Conservation (phyloP, 768 basidiomycete species). For the Boletellus ananiceps region DNA sequence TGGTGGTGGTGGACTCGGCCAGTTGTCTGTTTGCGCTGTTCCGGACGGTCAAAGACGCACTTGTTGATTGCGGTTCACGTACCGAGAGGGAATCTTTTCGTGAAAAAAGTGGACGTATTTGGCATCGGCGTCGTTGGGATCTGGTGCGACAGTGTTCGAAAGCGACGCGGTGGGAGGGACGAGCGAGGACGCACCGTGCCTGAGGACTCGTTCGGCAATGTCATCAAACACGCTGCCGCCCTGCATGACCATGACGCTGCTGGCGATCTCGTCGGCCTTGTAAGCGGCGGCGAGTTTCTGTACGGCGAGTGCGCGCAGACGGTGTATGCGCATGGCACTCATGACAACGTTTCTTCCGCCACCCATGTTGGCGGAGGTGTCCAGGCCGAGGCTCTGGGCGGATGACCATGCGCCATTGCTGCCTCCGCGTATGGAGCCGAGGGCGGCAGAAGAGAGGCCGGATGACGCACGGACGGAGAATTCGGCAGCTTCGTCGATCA, state of each 20-base stretch:
- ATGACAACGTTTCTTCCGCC: conserved; percentile 74
- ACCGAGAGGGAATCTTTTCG: conserved; percentile 93
- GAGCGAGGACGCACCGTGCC: conserved; percentile 42
- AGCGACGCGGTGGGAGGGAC: background rate
- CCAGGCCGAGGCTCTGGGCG: conserved; percentile 61
- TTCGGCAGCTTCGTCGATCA: conserved; percentile 88
- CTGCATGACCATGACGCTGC: conserved; percentile 94
- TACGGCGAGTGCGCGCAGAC: conserved; percentile 75
- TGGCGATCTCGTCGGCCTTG: conserved; percentile 84
- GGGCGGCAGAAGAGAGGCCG: conserved; percentile 70
- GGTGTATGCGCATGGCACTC: conserved; percentile 81
- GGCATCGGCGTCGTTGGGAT: conserved; percentile 73
- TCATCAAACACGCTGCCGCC: conserved; percentile 91
- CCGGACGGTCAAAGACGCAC: conserved; percentile 14
- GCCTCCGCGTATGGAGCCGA: conserved; percentile 57
- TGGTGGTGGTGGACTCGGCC: conserved; percentile 76
- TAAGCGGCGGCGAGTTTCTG: conserved; percentile 86
- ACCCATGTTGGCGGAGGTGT: conserved; percentile 47
- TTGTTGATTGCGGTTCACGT: conserved; percentile 19
- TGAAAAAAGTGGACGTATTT: conserved; percentile 93
- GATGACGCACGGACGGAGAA: conserved; percentile 85
- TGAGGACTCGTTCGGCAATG: conserved; percentile 83
- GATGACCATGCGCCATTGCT: conserved; percentile 52
- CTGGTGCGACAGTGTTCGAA: conserved; percentile 33
- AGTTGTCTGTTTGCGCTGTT: conserved; percentile 55